These are phyloP conservation scores for Knoxdaviesia capensis DNA, from an alignment of 2,329 filamentous ascomycete genomes.

Conservation along the genomic window DNA sequence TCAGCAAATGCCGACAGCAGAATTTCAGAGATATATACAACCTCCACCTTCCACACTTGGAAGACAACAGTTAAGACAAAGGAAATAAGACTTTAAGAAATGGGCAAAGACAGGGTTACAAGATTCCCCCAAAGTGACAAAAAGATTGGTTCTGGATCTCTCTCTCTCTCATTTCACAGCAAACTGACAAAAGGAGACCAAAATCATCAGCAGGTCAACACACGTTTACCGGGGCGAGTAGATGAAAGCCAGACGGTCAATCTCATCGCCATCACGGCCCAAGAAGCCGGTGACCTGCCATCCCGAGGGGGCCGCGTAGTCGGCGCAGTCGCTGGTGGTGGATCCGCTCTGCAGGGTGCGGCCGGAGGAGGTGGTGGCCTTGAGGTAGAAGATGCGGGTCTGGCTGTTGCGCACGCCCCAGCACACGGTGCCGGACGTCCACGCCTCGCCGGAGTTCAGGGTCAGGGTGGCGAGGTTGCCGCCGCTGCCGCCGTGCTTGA, in stretches of 20 bases:
- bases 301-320: conserved; percentile 22
- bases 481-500: conserved; percentile 32
- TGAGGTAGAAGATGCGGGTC: conserved; percentile 34
- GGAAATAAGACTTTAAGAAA: no score
- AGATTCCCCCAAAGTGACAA: no score
- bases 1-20: no score
- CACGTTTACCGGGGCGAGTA: conserved; percentile 18
- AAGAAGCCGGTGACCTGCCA: conserved; percentile 33
- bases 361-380: conserved; percentile 29
- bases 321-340: conserved; percentile 23
- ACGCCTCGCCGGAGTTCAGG: conserved; percentile 24
- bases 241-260: conserved; percentile 31
- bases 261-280: conserved; percentile 30
- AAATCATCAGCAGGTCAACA: no score
- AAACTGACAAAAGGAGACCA: no score
- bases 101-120: no score
- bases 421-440: conserved; percentile 28
- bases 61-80: no score
- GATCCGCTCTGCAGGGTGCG: conserved; percentile 23
- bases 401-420: conserved; percentile 21
- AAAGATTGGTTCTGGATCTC: no score
- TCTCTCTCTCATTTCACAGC: no score
- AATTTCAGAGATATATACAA: no score
- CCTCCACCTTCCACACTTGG: no score
- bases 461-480: conserved; percentile 21